Percentiles rank a stretch among this genome's conserved stretches.
Evolutionary conservation across 2,329 filamentous ascomycete species (phyloP).

Genomic region (Colletotrichum coccodes): DNA sequence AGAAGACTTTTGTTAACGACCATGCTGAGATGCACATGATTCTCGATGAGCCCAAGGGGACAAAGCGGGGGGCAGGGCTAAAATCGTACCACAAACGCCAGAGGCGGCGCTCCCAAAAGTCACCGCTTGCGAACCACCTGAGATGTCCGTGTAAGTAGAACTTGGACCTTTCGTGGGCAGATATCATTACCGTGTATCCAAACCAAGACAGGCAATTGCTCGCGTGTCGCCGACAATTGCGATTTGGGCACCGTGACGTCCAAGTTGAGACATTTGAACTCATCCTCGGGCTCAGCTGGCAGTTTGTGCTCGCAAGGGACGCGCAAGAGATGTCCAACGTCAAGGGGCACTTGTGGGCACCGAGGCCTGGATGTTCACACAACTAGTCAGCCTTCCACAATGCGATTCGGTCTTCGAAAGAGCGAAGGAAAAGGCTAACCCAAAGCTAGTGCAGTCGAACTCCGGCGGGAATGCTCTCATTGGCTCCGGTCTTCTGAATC

Average conservation of each 20-base stretch:
- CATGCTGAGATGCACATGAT: not conserved
- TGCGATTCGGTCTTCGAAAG: not conserved
- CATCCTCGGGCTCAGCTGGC: constrained; percentile 46
- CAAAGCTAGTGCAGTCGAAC: constrained; percentile 17
- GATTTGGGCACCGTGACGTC: constrained; percentile 46
- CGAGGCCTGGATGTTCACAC: constrained; percentile 44
- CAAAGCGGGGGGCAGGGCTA: not conserved
- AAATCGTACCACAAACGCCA: constrained; percentile 49
- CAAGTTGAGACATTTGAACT: constrained; percentile 54
- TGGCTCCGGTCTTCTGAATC: constrained; percentile 12
- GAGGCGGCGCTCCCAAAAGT: constrained; percentile 54
- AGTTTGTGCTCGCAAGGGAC: constrained; percentile 44
- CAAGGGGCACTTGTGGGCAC: constrained; percentile 52
- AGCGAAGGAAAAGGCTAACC: not conserved
- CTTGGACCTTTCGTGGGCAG: too few relatives aligned
- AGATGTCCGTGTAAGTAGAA: not conserved
- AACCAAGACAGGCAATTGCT: constrained; percentile 49
- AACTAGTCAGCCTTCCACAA: not conserved
- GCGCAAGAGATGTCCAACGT: constrained; percentile 54
- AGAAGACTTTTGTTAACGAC: not conserved
- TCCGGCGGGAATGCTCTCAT: not conserved
- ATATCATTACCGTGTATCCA: constrained; percentile 54
- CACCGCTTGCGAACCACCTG: constrained; percentile 53
- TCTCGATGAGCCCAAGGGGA: not conserved
- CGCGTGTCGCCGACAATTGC: not conserved